Evolutionary conservation across 495 filamentous ascomycete genomes (phyloP).

Genomic region (Cryomyces antarcticus): DNA sequence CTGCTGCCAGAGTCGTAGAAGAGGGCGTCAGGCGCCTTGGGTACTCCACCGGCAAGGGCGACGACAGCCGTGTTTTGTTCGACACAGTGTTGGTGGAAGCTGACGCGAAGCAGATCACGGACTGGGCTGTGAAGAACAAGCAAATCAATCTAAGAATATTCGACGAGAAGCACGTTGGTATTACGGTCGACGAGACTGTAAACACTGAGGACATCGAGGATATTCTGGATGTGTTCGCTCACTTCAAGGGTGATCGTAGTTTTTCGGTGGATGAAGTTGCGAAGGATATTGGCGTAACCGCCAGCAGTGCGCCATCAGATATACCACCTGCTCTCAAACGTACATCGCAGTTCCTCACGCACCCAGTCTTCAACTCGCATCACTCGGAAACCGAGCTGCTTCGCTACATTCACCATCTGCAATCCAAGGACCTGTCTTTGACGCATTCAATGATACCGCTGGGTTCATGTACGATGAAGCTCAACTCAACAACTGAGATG

Average conservation of each 20-base stretch:
- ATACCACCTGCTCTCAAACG: slow-evolving; percentile 45
- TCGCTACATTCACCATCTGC: slow-evolving; percentile 83
- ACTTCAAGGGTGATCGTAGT: slow-evolving; percentile 11
- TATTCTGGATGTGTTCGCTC: slow-evolving; percentile 35
- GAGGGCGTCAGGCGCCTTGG: slow-evolving; percentile 44
- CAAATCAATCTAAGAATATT: slow-evolving; percentile 44
- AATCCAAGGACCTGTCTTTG: slow-evolving; percentile 88
- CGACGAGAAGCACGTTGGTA: slow-evolving; percentile 36
- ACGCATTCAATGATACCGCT: slow-evolving; percentile 98
- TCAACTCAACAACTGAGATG: slow-evolving; percentile 93
- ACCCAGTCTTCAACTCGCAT: slow-evolving; percentile 92
- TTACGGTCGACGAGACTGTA: slow-evolving; percentile 58
- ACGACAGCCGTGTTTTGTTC: slow-evolving; percentile 39
- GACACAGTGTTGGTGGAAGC: slow-evolving; percentile 65
- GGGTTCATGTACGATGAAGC: slow-evolving; percentile 99
- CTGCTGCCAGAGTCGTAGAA: slow-evolving; percentile 49
- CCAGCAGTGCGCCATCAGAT: slow-evolving; percentile 10
- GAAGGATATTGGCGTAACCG: slow-evolving; percentile 6
- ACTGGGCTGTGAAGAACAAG: slow-evolving; percentile 27
- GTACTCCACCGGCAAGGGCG: slow-evolving; percentile 37
- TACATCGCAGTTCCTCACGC: slow-evolving; percentile 59
- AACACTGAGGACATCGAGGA: slow-evolving; percentile 37
- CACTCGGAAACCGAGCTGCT: slow-evolving; percentile 94
- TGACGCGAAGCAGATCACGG: slow-evolving; percentile 29
- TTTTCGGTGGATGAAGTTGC: slow-evolving; percentile 18